A percentile compares a stretch with the other conserved stretches of the same genome.
These are phyloP conservation scores for Capillidium heterosporum DNA, from an alignment of 371 early-diverging fungal genomes.

Conservation along the genomic window DNA sequence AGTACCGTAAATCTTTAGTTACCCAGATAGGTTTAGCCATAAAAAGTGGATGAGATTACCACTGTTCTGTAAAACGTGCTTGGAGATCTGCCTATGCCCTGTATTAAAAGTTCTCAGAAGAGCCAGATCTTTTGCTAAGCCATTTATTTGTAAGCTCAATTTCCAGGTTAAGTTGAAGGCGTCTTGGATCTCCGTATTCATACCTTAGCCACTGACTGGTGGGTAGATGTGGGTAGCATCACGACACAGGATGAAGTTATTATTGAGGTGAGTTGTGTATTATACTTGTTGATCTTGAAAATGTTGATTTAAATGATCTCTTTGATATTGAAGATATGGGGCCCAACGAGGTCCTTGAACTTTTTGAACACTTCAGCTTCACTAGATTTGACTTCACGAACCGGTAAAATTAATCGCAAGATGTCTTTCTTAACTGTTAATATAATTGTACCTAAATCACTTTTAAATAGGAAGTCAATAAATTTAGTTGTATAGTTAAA, in stretches of 20 bases:
- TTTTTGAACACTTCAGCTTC: slow-evolving; percentile 10
- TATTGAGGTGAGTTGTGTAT: slow-evolving; percentile 10
- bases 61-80: not conserved
- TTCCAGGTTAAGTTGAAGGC: slow-evolving; percentile 26
- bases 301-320: slow-evolving; percentile 9
- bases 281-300: slow-evolving; percentile 12
- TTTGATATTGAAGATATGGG: slow-evolving; percentile 8
- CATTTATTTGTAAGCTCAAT: slow-evolving; percentile 14
- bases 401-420: slow-evolving; percentile 6
- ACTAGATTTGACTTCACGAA: slow-evolving; percentile 8
- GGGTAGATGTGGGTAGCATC: slow-evolving; percentile 22
- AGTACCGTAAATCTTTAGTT: not conserved
- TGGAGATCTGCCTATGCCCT: slow-evolving; percentile 13
- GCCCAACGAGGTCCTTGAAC: slow-evolving; percentile 4
- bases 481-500: not conserved
- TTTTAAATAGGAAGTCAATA: not conserved
- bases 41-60: not conserved
- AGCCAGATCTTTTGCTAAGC: not conserved
- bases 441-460: not conserved
- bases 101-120: slow-evolving; percentile 12
- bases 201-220: slow-evolving; percentile 24
- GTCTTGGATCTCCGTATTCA: slow-evolving; percentile 27
- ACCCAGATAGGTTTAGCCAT: not conserved
- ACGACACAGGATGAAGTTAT: slow-evolving; percentile 17
- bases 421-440: slow-evolving; percentile 2